Percentiles rank a stretch among this genome's conserved stretches.
Evolutionary conservation across 257 asterid species (phyloP).

Genomic region (Capsicum pubescens): DNA sequence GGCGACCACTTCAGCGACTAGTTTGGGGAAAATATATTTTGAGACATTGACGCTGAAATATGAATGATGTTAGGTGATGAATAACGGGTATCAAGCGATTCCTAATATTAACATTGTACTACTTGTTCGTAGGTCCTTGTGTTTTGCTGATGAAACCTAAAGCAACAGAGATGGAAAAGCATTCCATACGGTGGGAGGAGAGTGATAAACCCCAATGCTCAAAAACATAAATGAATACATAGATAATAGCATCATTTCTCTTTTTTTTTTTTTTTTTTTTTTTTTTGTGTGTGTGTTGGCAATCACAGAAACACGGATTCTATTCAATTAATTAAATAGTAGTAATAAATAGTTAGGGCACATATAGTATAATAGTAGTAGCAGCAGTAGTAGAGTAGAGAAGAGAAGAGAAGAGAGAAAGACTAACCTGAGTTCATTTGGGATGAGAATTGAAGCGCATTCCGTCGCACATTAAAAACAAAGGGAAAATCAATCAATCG

Average conservation of each 20-base stretch:
- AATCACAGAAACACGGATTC: no score
- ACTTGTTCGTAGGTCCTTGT: background rate
- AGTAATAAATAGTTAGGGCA: constrained; percentile 1
- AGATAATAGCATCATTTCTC: no score
- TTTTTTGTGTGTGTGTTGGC: no score
- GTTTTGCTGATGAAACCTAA: constrained; percentile 8
- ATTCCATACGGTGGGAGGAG: background rate
- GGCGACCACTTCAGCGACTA: constrained; percentile 62
- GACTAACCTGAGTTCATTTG: constrained; percentile 33
- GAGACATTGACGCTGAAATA: constrained; percentile 65
- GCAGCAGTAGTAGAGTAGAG: background rate
- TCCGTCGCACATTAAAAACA: no score
- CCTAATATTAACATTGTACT: background rate
- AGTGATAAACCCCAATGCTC: background rate
- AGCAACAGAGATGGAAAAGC: background rate
- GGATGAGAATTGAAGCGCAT: background rate
- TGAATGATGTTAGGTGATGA: background rate
- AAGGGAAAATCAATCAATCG: no score
- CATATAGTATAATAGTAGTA: background rate
- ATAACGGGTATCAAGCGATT: no score
- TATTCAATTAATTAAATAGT: no score
- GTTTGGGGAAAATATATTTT: constrained; percentile 36
- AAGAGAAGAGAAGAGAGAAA: background rate
- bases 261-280: no score
- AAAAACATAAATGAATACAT: no score